Conservation (phyloP, 2,329 filamentous ascomycete species). For the Tolypocladium tundrense region DNA sequence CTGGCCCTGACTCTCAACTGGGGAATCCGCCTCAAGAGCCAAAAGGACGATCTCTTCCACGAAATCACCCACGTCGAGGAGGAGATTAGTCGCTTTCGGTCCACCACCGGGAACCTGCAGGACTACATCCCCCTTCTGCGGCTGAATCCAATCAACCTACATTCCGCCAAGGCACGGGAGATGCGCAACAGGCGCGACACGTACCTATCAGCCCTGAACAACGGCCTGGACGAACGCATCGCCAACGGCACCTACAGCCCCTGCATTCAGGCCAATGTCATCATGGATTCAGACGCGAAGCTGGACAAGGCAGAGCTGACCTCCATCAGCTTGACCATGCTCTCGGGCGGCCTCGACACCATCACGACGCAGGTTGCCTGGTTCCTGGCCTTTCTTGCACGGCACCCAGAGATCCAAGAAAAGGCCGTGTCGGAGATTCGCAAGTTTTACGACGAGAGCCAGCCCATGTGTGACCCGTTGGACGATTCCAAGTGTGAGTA, state of each 20-base stretch:
- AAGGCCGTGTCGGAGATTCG: conserved; percentile 48
- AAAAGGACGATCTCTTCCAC: conserved; percentile 49
- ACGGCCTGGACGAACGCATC: conserved; percentile 49
- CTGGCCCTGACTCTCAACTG: conserved; percentile 56
- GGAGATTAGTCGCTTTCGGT: conserved; percentile 47
- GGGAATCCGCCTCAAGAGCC: conserved; percentile 48
- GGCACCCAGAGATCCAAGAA: conserved; percentile 51
- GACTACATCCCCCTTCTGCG: conserved; percentile 51
- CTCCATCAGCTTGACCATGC: conserved; percentile 58
- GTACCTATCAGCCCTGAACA: conserved; percentile 47
- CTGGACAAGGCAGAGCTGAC: conserved; percentile 53
- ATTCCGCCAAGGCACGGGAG: conserved; percentile 46
- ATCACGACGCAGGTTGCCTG: conserved; percentile 56
- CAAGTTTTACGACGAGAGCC: conserved; percentile 36
- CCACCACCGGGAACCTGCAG: conserved; percentile 50
- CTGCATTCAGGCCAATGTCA: conserved; percentile 59
- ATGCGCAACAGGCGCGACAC: conserved; percentile 50
- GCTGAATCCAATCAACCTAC: conserved; percentile 50
- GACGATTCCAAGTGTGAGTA: conserved; percentile 57
- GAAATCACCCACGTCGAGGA: conserved; percentile 56
- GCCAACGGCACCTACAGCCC: conserved; percentile 49
- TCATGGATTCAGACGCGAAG: conserved; percentile 51
- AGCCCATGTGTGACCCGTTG: conserved; percentile 47
- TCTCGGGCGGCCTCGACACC: conserved; percentile 57
- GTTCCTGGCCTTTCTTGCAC: conserved; percentile 50